These are phyloP conservation scores for Mercurialis annua DNA, from an alignment of 345 rosid genomes.

Conservation along the genomic window DNA sequence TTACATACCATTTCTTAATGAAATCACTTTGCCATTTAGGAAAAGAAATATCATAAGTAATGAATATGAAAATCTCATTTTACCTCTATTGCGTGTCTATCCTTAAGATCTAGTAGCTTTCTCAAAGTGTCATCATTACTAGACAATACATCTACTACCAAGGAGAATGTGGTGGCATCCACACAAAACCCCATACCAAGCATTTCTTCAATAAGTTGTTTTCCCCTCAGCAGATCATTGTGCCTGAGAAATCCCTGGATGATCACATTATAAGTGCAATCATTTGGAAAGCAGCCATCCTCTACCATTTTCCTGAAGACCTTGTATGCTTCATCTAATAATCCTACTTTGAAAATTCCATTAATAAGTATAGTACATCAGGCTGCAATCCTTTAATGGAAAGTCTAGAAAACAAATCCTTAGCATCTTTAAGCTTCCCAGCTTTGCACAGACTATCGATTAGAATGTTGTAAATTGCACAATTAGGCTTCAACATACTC, in stretches of 20 bases:
- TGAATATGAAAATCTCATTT: too few relatives aligned
- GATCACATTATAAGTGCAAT: neutral
- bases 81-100: too few relatives aligned
- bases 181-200: neutral
- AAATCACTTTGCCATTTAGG: too few relatives aligned
- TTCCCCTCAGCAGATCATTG: neutral
- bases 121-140: too few relatives aligned
- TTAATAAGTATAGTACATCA: neutral
- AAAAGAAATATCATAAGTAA: too few relatives aligned
- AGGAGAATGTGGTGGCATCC: neutral
- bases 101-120: too few relatives aligned
- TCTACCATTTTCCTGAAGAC: neutral
- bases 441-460: neutral
- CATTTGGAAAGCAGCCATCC: neutral
- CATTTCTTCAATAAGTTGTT: neutral
- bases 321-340: neutral
- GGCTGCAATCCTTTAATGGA: neutral
- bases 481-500: neutral
- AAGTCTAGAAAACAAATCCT: neutral
- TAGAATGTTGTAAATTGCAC: neutral
- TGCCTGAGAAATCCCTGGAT: neutral
- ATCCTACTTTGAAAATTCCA: neutral
- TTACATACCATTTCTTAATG: too few relatives aligned
- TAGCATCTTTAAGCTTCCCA: neutral
- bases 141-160: neutral